Evolutionary conservation across 495 filamentous ascomycete species (phyloP), one percentile per base, ranked within the genome.

Genomic region (Terfezia claveryi): DNA sequence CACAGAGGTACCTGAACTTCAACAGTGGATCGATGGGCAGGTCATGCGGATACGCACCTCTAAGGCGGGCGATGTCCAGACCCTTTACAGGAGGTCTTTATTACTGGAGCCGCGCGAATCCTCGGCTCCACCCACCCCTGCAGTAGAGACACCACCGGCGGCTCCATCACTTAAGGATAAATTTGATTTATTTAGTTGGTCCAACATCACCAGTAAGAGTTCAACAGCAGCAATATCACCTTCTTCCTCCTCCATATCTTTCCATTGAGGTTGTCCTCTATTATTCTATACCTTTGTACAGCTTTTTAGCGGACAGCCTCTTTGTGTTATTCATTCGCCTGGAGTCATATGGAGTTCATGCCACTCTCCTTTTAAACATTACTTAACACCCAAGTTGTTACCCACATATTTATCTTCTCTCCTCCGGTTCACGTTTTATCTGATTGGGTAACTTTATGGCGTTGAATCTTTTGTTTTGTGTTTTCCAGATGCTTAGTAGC

Each of bases 1-100:
- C 14, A 73, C 75, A 4, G 85, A 93, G 61, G 71, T 96, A 12
- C 78, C 85, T 0, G 92, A 96, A 60, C 73, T 99, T 62, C 89
- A 96, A 67, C 80, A 88, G 44, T 96, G 88, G 91, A 80, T 99
- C 67, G 78, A 89, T 59, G 74, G 77, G 12, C 81, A 96, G 67
- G 76, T 96, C 58, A 72, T 82, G 4, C 79, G 85, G 16, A 84
- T 94, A 17, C 82, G 84, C 8, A 80, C 80, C 23, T 79, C 76
- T 36, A 85, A 91, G 57, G 79, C 87, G 61, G 76, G 76, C 58
- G 87, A 83, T 59, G 76, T 87, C 4, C 85, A 91, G 65, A 79
- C 83, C 61, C 87, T 88, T 66, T 82, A 87, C 65, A 80, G 92
- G 54, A 85, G 91, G 56, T 94, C 85, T 36, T 70, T 94, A 38